Base-by-base conservation (phyloP, 805 yeast species). In the Candida ponderosae region DNA sequence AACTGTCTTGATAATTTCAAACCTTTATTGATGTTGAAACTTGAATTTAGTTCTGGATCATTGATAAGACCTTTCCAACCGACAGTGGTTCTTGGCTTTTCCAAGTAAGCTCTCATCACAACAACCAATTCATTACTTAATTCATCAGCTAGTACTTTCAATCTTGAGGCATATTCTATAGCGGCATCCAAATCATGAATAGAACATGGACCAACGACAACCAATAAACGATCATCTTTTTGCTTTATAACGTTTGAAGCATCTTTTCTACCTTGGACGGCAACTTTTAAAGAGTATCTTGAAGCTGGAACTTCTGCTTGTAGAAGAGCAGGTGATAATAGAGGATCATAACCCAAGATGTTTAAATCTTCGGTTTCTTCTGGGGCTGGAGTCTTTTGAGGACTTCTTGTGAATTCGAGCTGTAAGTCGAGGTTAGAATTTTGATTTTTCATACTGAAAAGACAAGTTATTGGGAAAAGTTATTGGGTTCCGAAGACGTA, bases 51-150 rank as follows among this genome's bases (percentile, higher is more conserved):
- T 54, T 93, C 96, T 24, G 98, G 98, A 62, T 90, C 98, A 59
- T 90, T 90, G 54, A 90, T 93, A 48, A 90, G 72, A 50, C 98
- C 98, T 66, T 90, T 90, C 98, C 98, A 90, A 42, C 98, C 98
- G 33, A 93, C 97, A 21, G 97, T 90, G 36, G 98, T 90, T 66
- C 98, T 79, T 51, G 98, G 98, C 65, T 90, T 90, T 62, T 90
- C 98, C 54, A 93, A 72, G 68, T 93, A 93, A 4, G 97, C 97
- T 66, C 98, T 80, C 98, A 93, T 93, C 44, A 93, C 81, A 41
- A 93, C 80, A 40, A 79, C 75, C 42, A 93, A 70, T 49, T 90
- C 96, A 34, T 74, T 78, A 46, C 80, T 70, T 45, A 83, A 68
- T 54, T 77, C 70, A 39, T 76, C 76, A 31, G 82, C 65, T 28